Evolutionary conservation across 2,329 filamentous ascomycete genomes (phyloP).

Genomic region (Trichoderma simmonsii): DNA sequence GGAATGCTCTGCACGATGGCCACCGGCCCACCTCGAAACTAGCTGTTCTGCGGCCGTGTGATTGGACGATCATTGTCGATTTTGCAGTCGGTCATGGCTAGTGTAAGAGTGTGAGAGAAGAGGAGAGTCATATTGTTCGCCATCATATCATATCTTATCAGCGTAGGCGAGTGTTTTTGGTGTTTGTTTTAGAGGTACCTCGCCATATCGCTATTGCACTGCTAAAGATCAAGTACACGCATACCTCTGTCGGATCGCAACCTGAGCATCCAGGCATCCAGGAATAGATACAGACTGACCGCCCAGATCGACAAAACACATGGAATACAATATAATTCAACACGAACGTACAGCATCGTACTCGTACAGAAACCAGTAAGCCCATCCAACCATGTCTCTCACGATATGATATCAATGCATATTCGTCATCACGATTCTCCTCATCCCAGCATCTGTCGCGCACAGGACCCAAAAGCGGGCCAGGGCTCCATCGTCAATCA

Average conservation of each 20-base stretch:
- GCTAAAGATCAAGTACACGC: background rate
- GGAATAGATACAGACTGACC: background rate
- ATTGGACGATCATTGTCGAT: background rate
- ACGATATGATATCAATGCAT: background rate
- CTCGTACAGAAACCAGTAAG: background rate
- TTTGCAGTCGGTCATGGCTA: background rate
- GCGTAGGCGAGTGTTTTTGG: background rate
- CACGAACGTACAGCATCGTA: background rate
- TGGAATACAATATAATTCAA: background rate
- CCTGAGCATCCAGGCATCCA: background rate
- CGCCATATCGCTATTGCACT: background rate
- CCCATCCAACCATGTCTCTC: background rate
- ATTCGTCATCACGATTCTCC: background rate
- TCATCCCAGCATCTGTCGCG: background rate
- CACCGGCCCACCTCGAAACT: conserved; percentile 5
- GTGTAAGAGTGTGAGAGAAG: background rate
- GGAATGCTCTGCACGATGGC: background rate
- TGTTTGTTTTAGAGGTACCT: background rate
- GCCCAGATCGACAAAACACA: background rate
- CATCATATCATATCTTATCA: background rate
- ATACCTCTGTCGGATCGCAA: background rate
- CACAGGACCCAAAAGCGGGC: conserved; percentile 8
- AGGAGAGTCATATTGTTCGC: background rate
- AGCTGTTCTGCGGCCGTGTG: background rate
- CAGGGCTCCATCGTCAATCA: conserved; percentile 13